Base-by-base conservation (phyloP, 1,284 basidiomycete species). In the Schizopora paradoxa region DNA sequence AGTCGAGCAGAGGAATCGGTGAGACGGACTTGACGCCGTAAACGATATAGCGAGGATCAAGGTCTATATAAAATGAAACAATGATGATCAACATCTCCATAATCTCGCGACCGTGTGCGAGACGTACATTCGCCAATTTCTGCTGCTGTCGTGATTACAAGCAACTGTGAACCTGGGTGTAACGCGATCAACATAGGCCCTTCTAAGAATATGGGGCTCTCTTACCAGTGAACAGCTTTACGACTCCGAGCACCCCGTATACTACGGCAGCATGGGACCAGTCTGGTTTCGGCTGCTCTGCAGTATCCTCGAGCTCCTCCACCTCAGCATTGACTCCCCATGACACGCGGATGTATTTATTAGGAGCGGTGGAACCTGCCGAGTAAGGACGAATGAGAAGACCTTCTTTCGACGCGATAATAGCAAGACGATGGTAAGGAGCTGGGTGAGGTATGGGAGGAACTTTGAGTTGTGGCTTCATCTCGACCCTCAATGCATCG, bases 361-460 rank as follows among this genome's bases (percentile, higher is more conserved):
- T 60, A 3, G 68, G 53, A 27, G 59, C 62, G 19, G 56, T 43
- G 40, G 63, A 66, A 25, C 52, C 56, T 22, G 66, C 60, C 40
- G 69, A 54, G 55, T 79, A 72, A 22, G 79, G 82, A 41, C 79
- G 70, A 43, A 89, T 65, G 31, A 86, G 56, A 11, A 90, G 67
- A 8, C 82, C 85, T n/a, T 76, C 68, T 11, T 66, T 58, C 0
- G 79, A 74, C 2, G 70, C 72, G 34, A 80, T 59, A 23, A 89
- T 50, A 6, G 74, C 72, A 28, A 90, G 74, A 51, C 79, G 70
- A 43, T 82, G 77, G 57, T 88, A 67, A 6, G 86, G 83, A 55
- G 74, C 76, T 21, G 85, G 85, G 58, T 87, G 82, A 10, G 81
- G 82, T 6, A 84, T 61, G 0, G 86, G 73, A 3, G 84, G 80